Percentiles rank a stretch among this genome's conserved stretches.
Conservation (phyloP, 495 filamentous ascomycete species). For the Lindgomyces ingoldianus region DNA sequence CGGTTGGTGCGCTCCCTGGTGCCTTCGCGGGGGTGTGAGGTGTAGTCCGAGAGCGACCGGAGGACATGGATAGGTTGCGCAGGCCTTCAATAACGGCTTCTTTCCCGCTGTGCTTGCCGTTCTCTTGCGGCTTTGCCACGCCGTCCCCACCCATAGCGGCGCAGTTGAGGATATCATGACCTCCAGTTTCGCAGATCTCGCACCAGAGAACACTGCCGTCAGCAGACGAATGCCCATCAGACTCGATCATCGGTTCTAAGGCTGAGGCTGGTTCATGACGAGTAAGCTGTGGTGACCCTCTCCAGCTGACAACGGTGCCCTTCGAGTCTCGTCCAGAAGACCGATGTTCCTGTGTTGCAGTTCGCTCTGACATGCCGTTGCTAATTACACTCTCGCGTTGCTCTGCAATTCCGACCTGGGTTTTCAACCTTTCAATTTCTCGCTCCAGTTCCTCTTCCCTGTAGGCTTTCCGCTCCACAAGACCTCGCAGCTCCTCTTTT, state of each 20-base stretch:
- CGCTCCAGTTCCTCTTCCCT: constrained; percentile 90
- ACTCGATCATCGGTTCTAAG: constrained; percentile 66
- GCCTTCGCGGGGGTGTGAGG: constrained; percentile 42
- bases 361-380: constrained; percentile 46
- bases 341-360: constrained; percentile 47
- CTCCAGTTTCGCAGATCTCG: constrained; percentile 91
- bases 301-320: constrained; percentile 57
- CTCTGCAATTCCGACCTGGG: constrained; percentile 19
- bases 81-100: constrained; percentile 53
- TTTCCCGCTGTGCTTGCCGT: constrained; percentile 44
- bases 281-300: constrained; percentile 22
- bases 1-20: constrained; percentile 43
- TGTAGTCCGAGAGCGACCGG: constrained; percentile 43
- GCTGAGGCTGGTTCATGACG: constrained; percentile 18
- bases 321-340: constrained; percentile 61
- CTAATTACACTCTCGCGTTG: constrained; percentile 55
- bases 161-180: constrained; percentile 92
- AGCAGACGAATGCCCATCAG: constrained; percentile 71
- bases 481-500: constrained; percentile 69
- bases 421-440: constrained; percentile 69
- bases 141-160: constrained; percentile 47
- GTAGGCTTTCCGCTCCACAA: constrained; percentile 67
- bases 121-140: constrained; percentile 13
- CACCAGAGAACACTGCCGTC: constrained; percentile 80
- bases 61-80: constrained; percentile 46